Percentiles rank a stretch among this genome's conserved stretches.
phyloP scores from a whole-genome alignment of 2,329 filamentous ascomycete genomes.

The Xylaria polymorpha region DNA sequence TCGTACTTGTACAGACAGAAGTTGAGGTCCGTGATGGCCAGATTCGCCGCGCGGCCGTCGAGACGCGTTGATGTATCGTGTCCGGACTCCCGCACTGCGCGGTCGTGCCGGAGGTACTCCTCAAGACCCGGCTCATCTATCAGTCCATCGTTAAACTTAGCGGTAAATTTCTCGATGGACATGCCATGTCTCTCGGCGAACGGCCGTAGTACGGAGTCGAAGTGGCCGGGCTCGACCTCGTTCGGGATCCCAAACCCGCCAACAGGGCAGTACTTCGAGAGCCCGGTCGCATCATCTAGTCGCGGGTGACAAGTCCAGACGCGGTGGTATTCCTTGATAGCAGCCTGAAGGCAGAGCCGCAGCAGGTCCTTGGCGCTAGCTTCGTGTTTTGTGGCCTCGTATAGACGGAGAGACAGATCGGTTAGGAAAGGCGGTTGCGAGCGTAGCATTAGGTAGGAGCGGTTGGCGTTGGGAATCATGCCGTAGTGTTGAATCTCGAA shows the following conservation, averaged over 20 bases:
- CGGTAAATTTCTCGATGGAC: constrained; percentile 14
- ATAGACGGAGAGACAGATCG: constrained; percentile 9
- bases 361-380: constrained; percentile 11
- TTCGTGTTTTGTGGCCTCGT: constrained; percentile 2
- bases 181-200: constrained; percentile 14
- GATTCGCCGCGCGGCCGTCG: constrained; percentile 21
- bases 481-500: constrained; percentile 31
- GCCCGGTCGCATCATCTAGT: constrained; percentile 14
- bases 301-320: constrained; percentile 19
- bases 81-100: constrained; percentile 23
- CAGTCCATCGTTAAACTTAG: neutral
- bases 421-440: constrained; percentile 29
- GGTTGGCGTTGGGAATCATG: constrained; percentile 27
- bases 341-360: constrained; percentile 12
- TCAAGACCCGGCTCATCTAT: constrained; percentile 20
- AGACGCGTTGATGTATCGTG: constrained; percentile 24
- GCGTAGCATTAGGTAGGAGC: constrained; percentile 22
- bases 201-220: constrained; percentile 19
- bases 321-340: constrained; percentile 24
- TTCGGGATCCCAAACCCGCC: constrained; percentile 21
- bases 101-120: constrained; percentile 26
- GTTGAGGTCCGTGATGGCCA: constrained; percentile 25
- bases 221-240: constrained; percentile 26
- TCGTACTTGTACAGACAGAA: constrained; percentile 34
- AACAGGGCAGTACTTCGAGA: constrained; percentile 21